Evolutionary conservation across 2,329 filamentous ascomycete species (phyloP).

Genomic region (Nakataea oryzae): DNA sequence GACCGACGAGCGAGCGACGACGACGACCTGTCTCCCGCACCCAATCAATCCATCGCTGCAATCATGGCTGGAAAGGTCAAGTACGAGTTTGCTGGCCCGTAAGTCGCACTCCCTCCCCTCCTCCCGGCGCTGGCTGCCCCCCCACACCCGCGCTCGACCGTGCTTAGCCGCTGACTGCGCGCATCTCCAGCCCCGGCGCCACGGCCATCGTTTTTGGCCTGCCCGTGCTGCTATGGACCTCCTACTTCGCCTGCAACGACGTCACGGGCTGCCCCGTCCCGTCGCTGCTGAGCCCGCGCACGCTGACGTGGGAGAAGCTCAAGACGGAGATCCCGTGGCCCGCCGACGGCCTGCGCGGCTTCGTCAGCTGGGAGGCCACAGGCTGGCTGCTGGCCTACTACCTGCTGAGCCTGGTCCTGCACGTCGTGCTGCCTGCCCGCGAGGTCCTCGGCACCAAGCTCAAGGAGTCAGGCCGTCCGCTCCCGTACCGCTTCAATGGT

Average conservation of each 20-base stretch:
- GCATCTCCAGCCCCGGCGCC: conserved; percentile 7
- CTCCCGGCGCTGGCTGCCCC: neutral
- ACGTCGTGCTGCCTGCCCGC: conserved; percentile 64
- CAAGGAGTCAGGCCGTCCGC: conserved; percentile 49
- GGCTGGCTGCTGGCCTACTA: conserved; percentile 64
- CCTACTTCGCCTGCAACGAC: conserved; percentile 38
- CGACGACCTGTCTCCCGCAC: neutral
- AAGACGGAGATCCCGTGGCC: conserved; percentile 44
- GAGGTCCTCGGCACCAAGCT: conserved; percentile 60
- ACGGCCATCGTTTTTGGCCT: conserved; percentile 9
- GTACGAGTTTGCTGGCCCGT: conserved; percentile 11
- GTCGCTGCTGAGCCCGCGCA: conserved; percentile 33
- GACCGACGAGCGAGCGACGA: neutral
- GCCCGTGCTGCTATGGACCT: conserved; percentile 8
- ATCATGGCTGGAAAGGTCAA: neutral
- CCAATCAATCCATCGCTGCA: neutral
- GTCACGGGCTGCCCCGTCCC: conserved; percentile 40
- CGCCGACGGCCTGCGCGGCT: conserved; percentile 53
- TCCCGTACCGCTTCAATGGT: conserved; percentile 73
- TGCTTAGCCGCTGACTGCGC: neutral
- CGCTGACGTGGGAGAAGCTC: conserved; percentile 30
- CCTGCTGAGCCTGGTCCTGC: conserved; percentile 57
- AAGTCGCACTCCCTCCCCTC: neutral
- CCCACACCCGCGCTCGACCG: neutral
- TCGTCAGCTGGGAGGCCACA: conserved; percentile 55